Percentiles rank a stretch among this genome's conserved stretches.
These are phyloP conservation scores for Brassica rapa DNA, from an alignment of 345 rosid species.

Conservation along the genomic window DNA sequence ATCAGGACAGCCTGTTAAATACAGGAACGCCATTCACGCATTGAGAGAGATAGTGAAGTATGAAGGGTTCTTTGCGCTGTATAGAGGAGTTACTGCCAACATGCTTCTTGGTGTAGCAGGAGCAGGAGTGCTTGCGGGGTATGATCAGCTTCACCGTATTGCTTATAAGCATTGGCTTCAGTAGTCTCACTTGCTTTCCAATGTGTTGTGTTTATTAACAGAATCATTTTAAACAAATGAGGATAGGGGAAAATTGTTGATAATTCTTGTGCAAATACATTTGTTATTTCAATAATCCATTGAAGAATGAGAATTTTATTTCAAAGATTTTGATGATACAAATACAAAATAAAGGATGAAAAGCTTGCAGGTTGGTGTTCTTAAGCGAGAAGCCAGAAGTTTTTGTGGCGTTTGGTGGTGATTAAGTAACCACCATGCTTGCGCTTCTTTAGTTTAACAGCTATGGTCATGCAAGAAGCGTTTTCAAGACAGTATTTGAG, in stretches of 20 bases:
- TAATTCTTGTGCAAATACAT: no score
- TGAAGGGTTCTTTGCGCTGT: slow-evolving; percentile 73
- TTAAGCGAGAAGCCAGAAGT: slow-evolving; percentile 91
- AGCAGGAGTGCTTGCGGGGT: slow-evolving; percentile 91
- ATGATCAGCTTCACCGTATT: slow-evolving; percentile 76
- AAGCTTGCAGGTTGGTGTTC: not conserved
- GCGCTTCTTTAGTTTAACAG: slow-evolving; percentile 73
- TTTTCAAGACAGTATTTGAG: no score
- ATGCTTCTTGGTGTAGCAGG: slow-evolving; percentile 95
- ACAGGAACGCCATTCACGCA: slow-evolving; percentile 61
- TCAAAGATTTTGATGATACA: slow-evolving; percentile 16
- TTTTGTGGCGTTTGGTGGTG: slow-evolving; percentile 86
- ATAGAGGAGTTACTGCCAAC: slow-evolving; percentile 82
- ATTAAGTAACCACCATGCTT: slow-evolving; percentile 82
- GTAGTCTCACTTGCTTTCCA: no score
- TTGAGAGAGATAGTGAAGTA: slow-evolving; percentile 56
- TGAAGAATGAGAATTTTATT: not conserved
- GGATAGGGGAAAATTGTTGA: no score
- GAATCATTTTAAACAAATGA: no score
- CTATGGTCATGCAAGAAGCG: slow-evolving; percentile 67
- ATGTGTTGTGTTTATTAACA: no score
- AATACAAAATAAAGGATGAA: not conserved
- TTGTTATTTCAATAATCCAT: no score
- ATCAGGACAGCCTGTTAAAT: slow-evolving; percentile 77
- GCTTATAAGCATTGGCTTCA: slow-evolving; percentile 47